phyloP scores from a whole-genome alignment of 805 yeast species.

The Candida argentea region DNA sequence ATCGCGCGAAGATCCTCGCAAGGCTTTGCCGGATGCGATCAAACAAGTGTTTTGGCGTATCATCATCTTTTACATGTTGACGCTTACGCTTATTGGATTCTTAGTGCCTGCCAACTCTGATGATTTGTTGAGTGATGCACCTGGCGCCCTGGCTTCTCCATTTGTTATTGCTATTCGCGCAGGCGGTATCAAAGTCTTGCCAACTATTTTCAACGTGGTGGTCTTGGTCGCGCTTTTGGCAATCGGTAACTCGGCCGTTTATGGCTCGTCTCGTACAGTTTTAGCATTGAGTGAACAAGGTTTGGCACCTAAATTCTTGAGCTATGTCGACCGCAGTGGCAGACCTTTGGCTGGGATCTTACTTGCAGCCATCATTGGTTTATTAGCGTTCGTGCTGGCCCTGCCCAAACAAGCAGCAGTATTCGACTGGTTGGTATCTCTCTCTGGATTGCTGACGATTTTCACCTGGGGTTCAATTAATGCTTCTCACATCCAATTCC shows the following conservation, averaged over 20 bases:
- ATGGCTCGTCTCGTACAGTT: slow-evolving; percentile 32
- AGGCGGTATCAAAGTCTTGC: slow-evolving; percentile 31
- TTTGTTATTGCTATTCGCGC: slow-evolving; percentile 33
- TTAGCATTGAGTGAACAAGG: slow-evolving; percentile 31
- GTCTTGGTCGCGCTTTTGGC: slow-evolving; percentile 31
- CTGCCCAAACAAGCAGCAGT: slow-evolving; percentile 26
- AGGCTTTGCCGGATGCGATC: slow-evolving; percentile 30
- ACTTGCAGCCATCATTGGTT: slow-evolving; percentile 23
- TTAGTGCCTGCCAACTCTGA: slow-evolving; percentile 24
- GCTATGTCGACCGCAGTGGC: slow-evolving; percentile 29
- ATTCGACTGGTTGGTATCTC: slow-evolving; percentile 21
- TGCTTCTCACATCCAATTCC: slow-evolving; percentile 14
- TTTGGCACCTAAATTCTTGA: slow-evolving; percentile 25
- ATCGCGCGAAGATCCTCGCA: slow-evolving; percentile 25
- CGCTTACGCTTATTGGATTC: slow-evolving; percentile 30
- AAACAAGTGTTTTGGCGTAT: slow-evolving; percentile 35
- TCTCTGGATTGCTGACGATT: slow-evolving; percentile 17
- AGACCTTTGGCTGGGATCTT: slow-evolving; percentile 30
- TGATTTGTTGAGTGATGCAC: slow-evolving; percentile 15
- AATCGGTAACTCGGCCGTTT: slow-evolving; percentile 34
- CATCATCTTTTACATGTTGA: slow-evolving; percentile 28
- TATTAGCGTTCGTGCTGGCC: slow-evolving; percentile 31
- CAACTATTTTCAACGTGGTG: slow-evolving; percentile 33
- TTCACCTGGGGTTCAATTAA: slow-evolving; percentile 21
- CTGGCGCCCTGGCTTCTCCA: slow-evolving; percentile 29